A percentile compares a stretch with the other conserved stretches of the same genome.
Conservation (phyloP, 2,329 filamentous ascomycete species). For the Beauveria sp. region DNA sequence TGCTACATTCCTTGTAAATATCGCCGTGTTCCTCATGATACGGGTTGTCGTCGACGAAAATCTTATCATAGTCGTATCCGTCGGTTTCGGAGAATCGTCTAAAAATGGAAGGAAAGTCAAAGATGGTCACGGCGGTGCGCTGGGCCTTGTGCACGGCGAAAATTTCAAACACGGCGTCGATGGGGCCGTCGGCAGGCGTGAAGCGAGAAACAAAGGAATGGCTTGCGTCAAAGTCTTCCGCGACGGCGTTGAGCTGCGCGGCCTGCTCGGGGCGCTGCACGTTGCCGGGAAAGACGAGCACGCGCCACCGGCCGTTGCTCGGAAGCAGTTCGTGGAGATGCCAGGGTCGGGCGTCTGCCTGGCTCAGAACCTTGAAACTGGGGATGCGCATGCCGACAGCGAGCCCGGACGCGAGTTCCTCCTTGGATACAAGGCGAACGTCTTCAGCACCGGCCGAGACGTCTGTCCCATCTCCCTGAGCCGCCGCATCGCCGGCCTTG, state of each 20-base stretch:
- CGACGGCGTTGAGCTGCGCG: conserved; percentile 38
- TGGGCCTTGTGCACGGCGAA: conserved; percentile 51
- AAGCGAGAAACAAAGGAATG: conserved; percentile 11
- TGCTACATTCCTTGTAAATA: conserved; percentile 50
- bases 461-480: conserved; percentile 41
- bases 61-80: conserved; percentile 50
- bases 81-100: conserved; percentile 36
- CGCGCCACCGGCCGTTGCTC: conserved; percentile 50
- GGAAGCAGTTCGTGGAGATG: conserved; percentile 50
- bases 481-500: conserved; percentile 36
- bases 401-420: conserved; percentile 31
- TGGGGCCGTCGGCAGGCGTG: conserved; percentile 6
- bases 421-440: conserved; percentile 15
- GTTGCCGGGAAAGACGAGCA: conserved; percentile 57
- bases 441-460: conserved; percentile 10
- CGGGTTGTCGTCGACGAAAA: conserved; percentile 46
- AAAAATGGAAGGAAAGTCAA: conserved; percentile 44
- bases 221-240: conserved; percentile 28
- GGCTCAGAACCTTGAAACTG: conserved; percentile 52
- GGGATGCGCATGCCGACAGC: conserved; percentile 49
- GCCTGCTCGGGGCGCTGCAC: conserved; percentile 37
- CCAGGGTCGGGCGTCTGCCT: conserved; percentile 47
- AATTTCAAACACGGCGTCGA: conserved; percentile 43
- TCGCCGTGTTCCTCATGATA: conserved; percentile 46
- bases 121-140: conserved; percentile 39